These are phyloP conservation scores for Colletotrichum sp. DNA, from an alignment of 2,329 filamentous ascomycete genomes.

Conservation along the genomic window DNA sequence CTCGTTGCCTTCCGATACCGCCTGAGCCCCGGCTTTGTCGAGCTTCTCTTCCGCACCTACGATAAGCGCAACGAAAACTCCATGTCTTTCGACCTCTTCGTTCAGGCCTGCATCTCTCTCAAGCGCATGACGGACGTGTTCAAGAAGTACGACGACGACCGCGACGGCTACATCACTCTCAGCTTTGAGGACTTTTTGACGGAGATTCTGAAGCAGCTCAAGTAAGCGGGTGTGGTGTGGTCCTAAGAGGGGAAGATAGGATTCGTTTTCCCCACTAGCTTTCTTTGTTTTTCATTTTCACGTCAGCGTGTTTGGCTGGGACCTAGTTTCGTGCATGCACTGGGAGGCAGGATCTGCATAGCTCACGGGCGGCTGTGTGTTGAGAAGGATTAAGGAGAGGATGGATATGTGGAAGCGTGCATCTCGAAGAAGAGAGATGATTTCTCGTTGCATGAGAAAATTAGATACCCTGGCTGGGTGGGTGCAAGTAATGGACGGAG, in stretches of 20 bases:
- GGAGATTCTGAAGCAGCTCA: slow-evolving; percentile 68
- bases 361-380: not conserved
- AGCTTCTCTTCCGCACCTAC: slow-evolving; percentile 86
- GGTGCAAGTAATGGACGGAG: slow-evolving; percentile 3
- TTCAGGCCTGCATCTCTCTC: slow-evolving; percentile 94
- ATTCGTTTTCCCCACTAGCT: not conserved
- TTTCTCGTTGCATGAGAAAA: not conserved
- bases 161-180: slow-evolving; percentile 88
- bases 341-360: not conserved
- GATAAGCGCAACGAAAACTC: slow-evolving; percentile 75
- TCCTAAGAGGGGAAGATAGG: not conserved
- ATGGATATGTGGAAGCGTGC: not conserved
- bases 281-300: not conserved
- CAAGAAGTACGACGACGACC: slow-evolving; percentile 97
- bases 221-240: slow-evolving; percentile 35
- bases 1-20: slow-evolving; percentile 93
- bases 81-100: slow-evolving; percentile 95
- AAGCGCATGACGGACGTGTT: slow-evolving; percentile 99
- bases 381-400: not conserved
- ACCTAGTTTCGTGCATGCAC: not conserved
- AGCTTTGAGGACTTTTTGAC: slow-evolving; percentile 84
- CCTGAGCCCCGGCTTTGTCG: slow-evolving; percentile 82
- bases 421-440: not conserved
- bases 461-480: slow-evolving; percentile 18
- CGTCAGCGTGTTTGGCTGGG: not conserved